Percentiles rank a stretch among this genome's conserved stretches.
Conservation (phyloP, 768 basidiomycete species). For the Trametopsis cervina region DNA sequence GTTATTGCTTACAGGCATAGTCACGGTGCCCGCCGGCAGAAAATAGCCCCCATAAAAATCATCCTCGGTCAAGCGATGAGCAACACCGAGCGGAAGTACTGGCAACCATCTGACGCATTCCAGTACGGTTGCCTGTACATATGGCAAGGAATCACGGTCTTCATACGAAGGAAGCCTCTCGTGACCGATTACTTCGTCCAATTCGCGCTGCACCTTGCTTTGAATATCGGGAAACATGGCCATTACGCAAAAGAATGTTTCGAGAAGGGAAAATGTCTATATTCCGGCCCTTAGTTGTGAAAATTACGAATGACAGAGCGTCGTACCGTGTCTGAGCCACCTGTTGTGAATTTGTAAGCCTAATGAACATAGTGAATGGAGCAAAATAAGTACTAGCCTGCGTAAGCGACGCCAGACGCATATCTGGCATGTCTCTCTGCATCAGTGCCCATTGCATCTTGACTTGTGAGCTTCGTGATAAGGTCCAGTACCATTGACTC, state of each 20-base stretch:
- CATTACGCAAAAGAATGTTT: constrained; percentile 2
- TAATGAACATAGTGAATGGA: neutral
- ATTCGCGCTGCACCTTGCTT: constrained; percentile 2
- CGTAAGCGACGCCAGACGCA: neutral
- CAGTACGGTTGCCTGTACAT: constrained; percentile 1
- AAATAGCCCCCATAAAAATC: constrained; percentile 17
- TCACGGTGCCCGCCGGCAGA: constrained; percentile 14
- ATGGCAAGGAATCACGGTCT: constrained; percentile 4
- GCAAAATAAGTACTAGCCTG: neutral
- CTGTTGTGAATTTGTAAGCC: neutral
- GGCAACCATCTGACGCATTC: constrained; percentile 23
- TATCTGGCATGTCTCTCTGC: neutral
- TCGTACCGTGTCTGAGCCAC: neutral
- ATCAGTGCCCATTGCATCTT: neutral
- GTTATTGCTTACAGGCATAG: constrained; percentile 4
- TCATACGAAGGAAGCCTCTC: constrained; percentile 1
- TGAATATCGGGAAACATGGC: constrained; percentile 1
- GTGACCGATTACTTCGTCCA: constrained; percentile 1
- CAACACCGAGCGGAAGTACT: constrained; percentile 12
- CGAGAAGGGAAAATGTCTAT: constrained; percentile 1
- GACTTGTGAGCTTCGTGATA: neutral
- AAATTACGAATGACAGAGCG: neutral
- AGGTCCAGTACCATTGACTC: neutral
- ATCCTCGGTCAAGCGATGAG: constrained; percentile 15
- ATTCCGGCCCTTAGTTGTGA: neutral